Conservation (phyloP, 1,284 basidiomycete species). For the Cutaneotrichosporon dermatis region DNA sequence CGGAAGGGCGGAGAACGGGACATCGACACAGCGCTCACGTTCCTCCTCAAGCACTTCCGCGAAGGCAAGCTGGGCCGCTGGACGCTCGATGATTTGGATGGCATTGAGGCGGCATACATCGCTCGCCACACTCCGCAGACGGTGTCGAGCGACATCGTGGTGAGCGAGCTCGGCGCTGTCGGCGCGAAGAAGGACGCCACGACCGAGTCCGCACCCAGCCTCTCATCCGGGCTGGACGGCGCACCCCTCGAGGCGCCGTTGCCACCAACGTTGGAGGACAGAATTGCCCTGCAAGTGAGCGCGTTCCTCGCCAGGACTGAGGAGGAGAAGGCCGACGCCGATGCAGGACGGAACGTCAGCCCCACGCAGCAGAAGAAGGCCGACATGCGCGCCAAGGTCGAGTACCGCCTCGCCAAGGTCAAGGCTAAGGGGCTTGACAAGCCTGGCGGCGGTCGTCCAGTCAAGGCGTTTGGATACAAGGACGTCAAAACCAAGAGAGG, state of each 20-base stretch:
- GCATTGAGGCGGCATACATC: slow-evolving; percentile 9
- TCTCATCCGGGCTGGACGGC: no score
- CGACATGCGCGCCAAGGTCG: slow-evolving; percentile 8
- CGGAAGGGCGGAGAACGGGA: slow-evolving; percentile 69
- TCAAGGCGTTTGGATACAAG: background rate
- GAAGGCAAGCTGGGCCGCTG: slow-evolving; percentile 57
- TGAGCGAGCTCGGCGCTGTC: slow-evolving; percentile 7
- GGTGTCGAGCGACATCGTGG: background rate
- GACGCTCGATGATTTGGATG: slow-evolving; percentile 52
- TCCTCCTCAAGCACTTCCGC: slow-evolving; percentile 80
- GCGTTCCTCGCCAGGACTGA: slow-evolving; percentile 8
- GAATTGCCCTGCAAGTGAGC: slow-evolving; percentile 6
- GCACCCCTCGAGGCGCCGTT: background rate
- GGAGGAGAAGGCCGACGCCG: slow-evolving; percentile 15
- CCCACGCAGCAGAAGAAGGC: slow-evolving; percentile 18
- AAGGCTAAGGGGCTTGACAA: slow-evolving; percentile 11
- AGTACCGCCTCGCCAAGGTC: slow-evolving; percentile 8
- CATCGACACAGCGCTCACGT: slow-evolving; percentile 64
- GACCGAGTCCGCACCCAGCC: no score
- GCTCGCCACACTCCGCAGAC: background rate
- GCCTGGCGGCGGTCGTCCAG: background rate
- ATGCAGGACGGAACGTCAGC: slow-evolving; percentile 15
- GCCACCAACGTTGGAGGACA: background rate
- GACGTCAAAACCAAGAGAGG: background rate
- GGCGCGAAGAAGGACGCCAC: background rate